Base-by-base conservation (phyloP, 495 filamentous ascomycete species). In the Opeltia flavorubescens region DNA sequence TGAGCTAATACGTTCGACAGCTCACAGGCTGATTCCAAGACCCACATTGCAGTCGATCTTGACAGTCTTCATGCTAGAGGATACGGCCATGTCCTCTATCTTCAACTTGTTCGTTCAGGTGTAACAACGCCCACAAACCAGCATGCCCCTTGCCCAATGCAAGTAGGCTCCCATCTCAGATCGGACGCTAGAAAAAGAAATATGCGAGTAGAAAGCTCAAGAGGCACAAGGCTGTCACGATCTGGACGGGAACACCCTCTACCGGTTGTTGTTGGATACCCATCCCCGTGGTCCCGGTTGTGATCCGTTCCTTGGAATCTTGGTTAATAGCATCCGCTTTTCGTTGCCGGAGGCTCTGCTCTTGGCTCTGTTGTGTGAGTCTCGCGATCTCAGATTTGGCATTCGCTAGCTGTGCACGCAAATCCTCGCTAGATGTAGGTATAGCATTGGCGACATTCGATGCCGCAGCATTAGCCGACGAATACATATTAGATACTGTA, bases 201-300 rank as follows among this genome's bases (percentile, higher is more conserved):
- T 94, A 98, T 2, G 85, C 93, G 55, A 96, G 71, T 60, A 98
- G 66, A 67, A 98, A 98, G 66, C 85, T 81, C 47, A 89, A 50
- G 62, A 98, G 68, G 56, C 91, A 96, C 41, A 98, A 67, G 12
- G 70, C 70, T 20, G 91, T 91, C 44, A 83, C 83, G 43, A 86
- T 74, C 62, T 88, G 81, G 36, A 98, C 73, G 0, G 91, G 80
- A n/a, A 98, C 87, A 23, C 89, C 89, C 26, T 79, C 70, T 33
- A 77, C 77, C 11, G 75, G 66, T 48, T 70, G 63, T 49, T 81
- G 76, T 55, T 72, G 70, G 33, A 71, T 52, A 33, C 71, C 67
- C 48, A 74, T 62, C 4, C 71, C 64, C 34, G 73, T 66, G 18
- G 62, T 60, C 6, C 64, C 68, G 17, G 66, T 60, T 25, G 61